These are phyloP conservation scores for Apodospora peruviana DNA, from an alignment of 495 filamentous ascomycete species.

Conservation along the genomic window DNA sequence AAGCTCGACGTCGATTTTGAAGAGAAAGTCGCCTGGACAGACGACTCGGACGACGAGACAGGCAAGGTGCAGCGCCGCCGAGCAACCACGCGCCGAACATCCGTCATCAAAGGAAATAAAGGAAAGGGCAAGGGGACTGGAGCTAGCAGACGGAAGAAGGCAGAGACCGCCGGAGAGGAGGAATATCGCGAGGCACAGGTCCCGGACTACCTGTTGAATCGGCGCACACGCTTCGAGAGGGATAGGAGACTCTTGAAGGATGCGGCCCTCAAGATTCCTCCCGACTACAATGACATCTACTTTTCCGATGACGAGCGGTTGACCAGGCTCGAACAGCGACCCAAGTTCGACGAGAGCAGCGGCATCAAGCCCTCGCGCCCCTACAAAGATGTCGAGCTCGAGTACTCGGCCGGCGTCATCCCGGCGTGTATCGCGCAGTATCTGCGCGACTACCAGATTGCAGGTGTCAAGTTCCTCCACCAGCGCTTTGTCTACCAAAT, in stretches of 20 bases:
- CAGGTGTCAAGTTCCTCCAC: conserved; percentile 83
- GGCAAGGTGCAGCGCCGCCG: conserved; percentile 23
- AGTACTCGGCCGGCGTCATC: conserved; percentile 74
- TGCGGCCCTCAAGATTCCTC: conserved; percentile 70
- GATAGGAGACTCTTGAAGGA: conserved; percentile 53
- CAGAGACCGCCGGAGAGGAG: conserved; percentile 12
- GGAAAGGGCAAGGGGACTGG: background rate
- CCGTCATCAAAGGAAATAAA: conserved; percentile 19
- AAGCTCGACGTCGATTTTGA: conserved; percentile 20
- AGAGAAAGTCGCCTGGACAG: conserved; percentile 37
- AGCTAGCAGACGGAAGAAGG: conserved; percentile 1
- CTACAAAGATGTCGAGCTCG: conserved; percentile 71
- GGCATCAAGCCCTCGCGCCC: conserved; percentile 53
- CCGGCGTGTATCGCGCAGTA: conserved; percentile 91
- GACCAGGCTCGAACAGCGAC: conserved; percentile 58
- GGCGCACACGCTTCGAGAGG: conserved; percentile 54
- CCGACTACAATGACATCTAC: conserved; percentile 71
- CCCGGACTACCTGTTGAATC: conserved; percentile 43
- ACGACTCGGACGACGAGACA: conserved; percentile 31
- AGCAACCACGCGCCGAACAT: conserved; percentile 14
- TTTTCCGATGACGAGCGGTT: conserved; percentile 82
- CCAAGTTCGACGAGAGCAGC: conserved; percentile 53
- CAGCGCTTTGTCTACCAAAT: conserved; percentile 86
- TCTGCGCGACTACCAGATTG: conserved; percentile 84
- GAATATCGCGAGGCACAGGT: conserved; percentile 27